A percentile compares a stretch with the other conserved stretches of the same genome.
Conservation (phyloP, 495 filamentous ascomycete species). For the Stereocaulon alpinum region DNA sequence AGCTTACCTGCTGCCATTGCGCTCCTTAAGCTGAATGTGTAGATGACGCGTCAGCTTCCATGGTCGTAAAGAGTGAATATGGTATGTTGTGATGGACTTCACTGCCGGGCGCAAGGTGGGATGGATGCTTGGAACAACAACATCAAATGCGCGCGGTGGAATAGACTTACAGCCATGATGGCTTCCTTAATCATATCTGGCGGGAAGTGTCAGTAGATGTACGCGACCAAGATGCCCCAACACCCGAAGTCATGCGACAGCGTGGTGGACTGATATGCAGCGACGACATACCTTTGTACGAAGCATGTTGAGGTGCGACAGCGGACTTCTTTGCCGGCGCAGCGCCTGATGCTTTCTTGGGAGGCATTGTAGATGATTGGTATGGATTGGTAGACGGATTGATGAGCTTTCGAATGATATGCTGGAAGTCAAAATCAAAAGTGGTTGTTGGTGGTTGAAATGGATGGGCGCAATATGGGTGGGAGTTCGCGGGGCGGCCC, state of each 20-base stretch:
- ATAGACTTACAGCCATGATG: constrained; percentile 54
- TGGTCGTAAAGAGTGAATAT: background rate
- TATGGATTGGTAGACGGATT: constrained; percentile 19
- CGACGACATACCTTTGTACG: constrained; percentile 50
- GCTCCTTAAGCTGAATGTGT: constrained; percentile 49
- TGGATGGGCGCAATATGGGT: constrained; percentile 23
- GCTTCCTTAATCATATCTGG: constrained; percentile 62
- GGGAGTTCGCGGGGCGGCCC: constrained; percentile 31
- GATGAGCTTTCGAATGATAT: constrained; percentile 22
- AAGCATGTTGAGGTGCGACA: constrained; percentile 40
- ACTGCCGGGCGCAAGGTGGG: constrained; percentile 15
- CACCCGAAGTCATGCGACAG: constrained; percentile 34
- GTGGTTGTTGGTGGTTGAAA: constrained; percentile 18
- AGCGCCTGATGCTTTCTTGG: constrained; percentile 41
- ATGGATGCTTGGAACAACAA: constrained; percentile 12
- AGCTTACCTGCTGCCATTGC: constrained; percentile 53
- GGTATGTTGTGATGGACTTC: constrained; percentile 8
- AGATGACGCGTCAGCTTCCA: constrained; percentile 23
- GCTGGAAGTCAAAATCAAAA: constrained; percentile 13
- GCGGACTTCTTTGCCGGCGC: constrained; percentile 41
- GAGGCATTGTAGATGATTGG: constrained; percentile 33
- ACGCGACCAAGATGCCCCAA: constrained; percentile 34
- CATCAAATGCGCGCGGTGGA: constrained; percentile 26
- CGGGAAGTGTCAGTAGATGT: constrained; percentile 37
- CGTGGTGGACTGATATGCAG: constrained; percentile 33